Conservation (phyloP, 768 basidiomycete species). For the Lactarius pseudohatsudake region DNA sequence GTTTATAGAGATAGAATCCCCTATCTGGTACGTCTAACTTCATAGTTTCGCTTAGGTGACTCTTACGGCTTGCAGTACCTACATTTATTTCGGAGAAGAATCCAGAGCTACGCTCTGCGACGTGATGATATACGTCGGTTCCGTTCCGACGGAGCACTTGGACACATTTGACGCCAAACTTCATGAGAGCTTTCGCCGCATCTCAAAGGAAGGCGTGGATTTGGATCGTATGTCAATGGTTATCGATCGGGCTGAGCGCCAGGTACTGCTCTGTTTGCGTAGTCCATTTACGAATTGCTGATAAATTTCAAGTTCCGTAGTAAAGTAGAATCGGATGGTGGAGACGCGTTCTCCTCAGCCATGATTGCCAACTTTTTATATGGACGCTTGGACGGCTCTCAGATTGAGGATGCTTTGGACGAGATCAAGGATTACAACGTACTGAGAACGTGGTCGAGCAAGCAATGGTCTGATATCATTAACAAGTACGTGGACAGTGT, state of each 20-base stretch:
- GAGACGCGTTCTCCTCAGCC: constrained; percentile 71
- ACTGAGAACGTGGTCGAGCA: constrained; percentile 68
- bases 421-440: constrained; percentile 71
- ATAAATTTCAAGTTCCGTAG: constrained; percentile 62
- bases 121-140: constrained; percentile 75
- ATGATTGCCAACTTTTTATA: constrained; percentile 87
- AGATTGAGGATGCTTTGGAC: constrained; percentile 69
- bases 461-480: constrained; percentile 77
- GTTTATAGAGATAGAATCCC: constrained; percentile 87
- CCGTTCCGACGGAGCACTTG: constrained; percentile 79
- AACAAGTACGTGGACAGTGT: constrained; percentile 52
- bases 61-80: constrained; percentile 52
- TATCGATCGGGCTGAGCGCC: constrained; percentile 84
- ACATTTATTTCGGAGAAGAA: constrained; percentile 82
- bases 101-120: constrained; percentile 69
- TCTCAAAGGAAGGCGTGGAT: constrained; percentile 76
- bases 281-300: constrained; percentile 2
- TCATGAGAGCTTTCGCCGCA: constrained; percentile 62
- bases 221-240: constrained; percentile 89
- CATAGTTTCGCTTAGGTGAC: not conserved
- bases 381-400: constrained; percentile 77
- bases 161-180: constrained; percentile 70
- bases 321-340: constrained; percentile 78
- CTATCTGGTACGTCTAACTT: constrained; percentile 63
- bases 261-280: constrained; percentile 43